These are phyloP conservation scores for Elaeis oleifera DNA, from an alignment of 202 grass and related monocot species.

Conservation along the genomic window DNA sequence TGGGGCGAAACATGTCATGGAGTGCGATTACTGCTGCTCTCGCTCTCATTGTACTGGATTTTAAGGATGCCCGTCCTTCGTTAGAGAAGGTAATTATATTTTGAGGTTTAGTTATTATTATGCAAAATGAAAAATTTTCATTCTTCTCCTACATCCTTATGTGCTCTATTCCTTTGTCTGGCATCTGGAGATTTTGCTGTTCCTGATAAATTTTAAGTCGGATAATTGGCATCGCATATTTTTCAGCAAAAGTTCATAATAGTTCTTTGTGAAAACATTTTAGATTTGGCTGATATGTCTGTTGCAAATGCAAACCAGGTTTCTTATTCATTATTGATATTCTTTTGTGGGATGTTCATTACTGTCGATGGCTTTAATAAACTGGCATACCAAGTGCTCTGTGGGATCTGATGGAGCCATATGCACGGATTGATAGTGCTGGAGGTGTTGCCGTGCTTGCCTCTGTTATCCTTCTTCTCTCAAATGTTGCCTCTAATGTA, in stretches of 20 bases:
- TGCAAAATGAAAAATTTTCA: no score
- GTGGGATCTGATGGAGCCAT: conserved; percentile 10
- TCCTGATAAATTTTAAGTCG: no score
- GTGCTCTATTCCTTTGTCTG: no score
- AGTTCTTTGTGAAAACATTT: no score
- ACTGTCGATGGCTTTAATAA: conserved; percentile 12
- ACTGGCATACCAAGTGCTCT: conserved; percentile 8
- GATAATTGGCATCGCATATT: no score
- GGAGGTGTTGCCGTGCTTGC: conserved; percentile 11
- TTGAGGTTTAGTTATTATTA: no score
- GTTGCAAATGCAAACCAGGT: conserved; percentile 1
- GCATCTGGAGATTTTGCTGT: no score
- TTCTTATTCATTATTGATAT: conserved; percentile 10
- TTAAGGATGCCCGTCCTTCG: conserved; percentile 6
- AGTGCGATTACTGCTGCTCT: neutral
- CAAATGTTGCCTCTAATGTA: conserved; percentile 85
- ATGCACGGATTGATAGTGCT: neutral
- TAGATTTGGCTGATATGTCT: neutral
- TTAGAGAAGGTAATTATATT: conserved; percentile 2
- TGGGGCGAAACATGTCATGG: conserved; percentile 13
- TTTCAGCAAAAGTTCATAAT: no score
- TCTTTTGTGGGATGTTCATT: conserved; percentile 18
- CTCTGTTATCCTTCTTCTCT: conserved; percentile 64
- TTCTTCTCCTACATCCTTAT: no score
- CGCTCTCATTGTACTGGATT: conserved; percentile 2